Base-by-base conservation (phyloP, 1,284 basidiomycete species). In the Albatrellus sp. region DNA sequence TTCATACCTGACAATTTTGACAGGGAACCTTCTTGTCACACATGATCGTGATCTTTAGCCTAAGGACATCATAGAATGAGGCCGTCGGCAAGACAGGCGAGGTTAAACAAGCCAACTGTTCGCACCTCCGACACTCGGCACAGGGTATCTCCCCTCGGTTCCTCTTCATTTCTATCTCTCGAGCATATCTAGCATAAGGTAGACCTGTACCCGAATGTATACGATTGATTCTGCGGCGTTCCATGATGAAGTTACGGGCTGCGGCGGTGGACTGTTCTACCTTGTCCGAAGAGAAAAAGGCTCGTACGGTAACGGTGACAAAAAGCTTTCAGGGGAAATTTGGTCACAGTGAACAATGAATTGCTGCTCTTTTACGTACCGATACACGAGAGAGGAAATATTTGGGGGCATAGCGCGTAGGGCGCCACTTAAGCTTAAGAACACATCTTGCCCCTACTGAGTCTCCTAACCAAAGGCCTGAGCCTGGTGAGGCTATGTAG, bases 21-120 rank as follows among this genome's bases (percentile, higher is more conserved):
- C 78, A 80, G 7, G 80, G 79, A 47, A 84, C 78, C 50, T 79
- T 70, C 66, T 82, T 84, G 69, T 84, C 80, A 62, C 81, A 85
- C 56, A 77, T 80, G 53, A n/a, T n/a, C n/a, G n/a, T n/a, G n/a
- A 80, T 75, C 61, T 80, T 83, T 59, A 78, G 70, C 61, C 81
- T 82, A 50, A 13, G 31, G 14, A 41, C 32, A 24, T 24, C 24
- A 24, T 24, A 24, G 24, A 24, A 7, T 7, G 32, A 50, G 47
- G 51, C 46, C 41, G 48, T 43, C 33, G 34, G 43, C 16, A 33
- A 20, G 29, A 40, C 31, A 44, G 42, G 34, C 37, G n/a, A 31
- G 24, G 19, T 12, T 19, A 32, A 38, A 31, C 19, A 30, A 28
- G 40, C 20, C 41, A 36, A 41, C 39, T 7, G 38, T 11, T 69